A percentile compares a stretch with the other conserved stretches of the same genome.
These are phyloP conservation scores for Amanita exitialis DNA, from an alignment of 768 basidiomycete genomes.

Conservation along the genomic window DNA sequence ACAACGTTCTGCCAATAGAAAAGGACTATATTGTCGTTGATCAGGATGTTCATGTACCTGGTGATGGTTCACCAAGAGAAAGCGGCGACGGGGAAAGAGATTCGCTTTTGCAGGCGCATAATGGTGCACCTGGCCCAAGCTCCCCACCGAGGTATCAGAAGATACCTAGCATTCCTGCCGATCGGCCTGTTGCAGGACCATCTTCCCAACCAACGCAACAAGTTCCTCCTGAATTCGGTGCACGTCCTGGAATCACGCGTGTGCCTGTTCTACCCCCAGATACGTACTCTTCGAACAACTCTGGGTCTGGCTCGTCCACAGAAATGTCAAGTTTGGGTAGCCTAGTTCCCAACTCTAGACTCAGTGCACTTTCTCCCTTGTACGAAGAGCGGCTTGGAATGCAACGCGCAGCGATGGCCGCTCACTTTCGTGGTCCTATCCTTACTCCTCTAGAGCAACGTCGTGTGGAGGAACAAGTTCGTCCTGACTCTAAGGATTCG, in stretches of 20 bases:
- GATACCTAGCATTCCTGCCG: neutral
- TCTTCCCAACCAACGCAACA: neutral
- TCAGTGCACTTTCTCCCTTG: constrained; percentile 23
- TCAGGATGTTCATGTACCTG: constrained; percentile 28
- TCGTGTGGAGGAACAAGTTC: constrained; percentile 25
- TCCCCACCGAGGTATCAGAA: neutral
- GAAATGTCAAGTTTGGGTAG: constrained; percentile 7
- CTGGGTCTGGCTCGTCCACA: constrained; percentile 6
- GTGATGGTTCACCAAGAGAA: constrained; percentile 59
- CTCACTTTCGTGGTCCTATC: constrained; percentile 21
- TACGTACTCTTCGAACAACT: constrained; percentile 1
- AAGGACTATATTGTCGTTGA: constrained; percentile 30
- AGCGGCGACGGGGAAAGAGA: constrained; percentile 59
- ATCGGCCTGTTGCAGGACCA: constrained; percentile 1
- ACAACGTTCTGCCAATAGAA: constrained; percentile 20
- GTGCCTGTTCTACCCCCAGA: constrained; percentile 24
- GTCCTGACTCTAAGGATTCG: constrained; percentile 15
- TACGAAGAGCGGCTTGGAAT: constrained; percentile 14
- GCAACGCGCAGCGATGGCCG: constrained; percentile 12
- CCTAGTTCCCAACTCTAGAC: constrained; percentile 31
- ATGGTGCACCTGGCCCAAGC: constrained; percentile 1
- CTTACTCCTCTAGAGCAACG: constrained; percentile 27
- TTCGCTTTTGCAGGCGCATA: constrained; percentile 42
- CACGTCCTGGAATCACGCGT: constrained; percentile 23
- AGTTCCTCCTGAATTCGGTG: constrained; percentile 6